These are phyloP conservation scores for Chlorella variabilis DNA, from an alignment of 163 green algal species.

Conservation along the genomic window DNA sequence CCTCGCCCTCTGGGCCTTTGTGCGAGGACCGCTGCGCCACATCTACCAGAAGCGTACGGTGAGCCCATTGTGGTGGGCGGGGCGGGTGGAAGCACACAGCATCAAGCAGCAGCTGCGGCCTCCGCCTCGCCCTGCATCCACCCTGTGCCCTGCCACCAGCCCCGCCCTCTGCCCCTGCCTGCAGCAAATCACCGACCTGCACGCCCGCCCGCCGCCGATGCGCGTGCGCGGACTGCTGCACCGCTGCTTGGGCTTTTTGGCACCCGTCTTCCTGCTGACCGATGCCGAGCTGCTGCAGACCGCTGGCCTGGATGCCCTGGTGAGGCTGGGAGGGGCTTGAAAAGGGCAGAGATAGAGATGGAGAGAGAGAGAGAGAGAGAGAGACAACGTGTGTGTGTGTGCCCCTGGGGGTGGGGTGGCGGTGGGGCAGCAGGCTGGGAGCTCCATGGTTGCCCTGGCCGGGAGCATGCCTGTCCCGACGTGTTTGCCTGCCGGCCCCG, in stretches of 20 bases:
- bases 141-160: not conserved
- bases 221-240: conserved; percentile 13
- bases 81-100: no score
- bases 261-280: conserved; percentile 5
- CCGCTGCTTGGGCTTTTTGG: conserved; percentile 14
- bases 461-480: no score
- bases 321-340: not conserved
- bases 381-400: no score
- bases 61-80: no score
- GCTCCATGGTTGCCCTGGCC: no score
- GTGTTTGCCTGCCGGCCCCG: not conserved
- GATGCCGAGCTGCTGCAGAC: conserved; percentile 19
- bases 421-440: no score
- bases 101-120: not conserved
- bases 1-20: conserved; percentile 4
- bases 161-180: no score
- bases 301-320: conserved; percentile 20
- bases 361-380: no score
- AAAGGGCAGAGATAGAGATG: no score
- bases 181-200: not conserved
- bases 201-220: not conserved
- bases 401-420: no score
- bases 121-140: not conserved
- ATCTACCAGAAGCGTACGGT: conserved; percentile 24
- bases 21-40: not conserved